phyloP scores from a whole-genome alignment of 306 rosid genomes.

The Fragaria vesca region DNA sequence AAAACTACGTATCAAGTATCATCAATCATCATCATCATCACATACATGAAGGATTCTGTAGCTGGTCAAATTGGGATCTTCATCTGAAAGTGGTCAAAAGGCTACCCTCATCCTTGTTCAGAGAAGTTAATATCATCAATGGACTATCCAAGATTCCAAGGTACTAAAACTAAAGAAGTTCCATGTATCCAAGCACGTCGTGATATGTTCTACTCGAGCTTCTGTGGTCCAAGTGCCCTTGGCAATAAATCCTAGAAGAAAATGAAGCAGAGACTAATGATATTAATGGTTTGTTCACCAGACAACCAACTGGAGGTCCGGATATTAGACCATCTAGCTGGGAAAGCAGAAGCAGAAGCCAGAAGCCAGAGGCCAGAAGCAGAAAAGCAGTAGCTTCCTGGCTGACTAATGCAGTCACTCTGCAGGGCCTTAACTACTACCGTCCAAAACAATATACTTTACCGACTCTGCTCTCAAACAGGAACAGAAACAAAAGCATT shows the following conservation, averaged over 20 bases:
- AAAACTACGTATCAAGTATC: background rate
- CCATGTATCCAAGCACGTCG: background rate
- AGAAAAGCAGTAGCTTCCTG: slow-evolving; percentile 25
- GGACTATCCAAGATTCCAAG: slow-evolving; percentile 18
- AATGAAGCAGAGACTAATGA: slow-evolving; percentile 15
- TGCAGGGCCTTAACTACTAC: slow-evolving; percentile 14
- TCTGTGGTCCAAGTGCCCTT: slow-evolving; percentile 26
- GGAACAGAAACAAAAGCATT: slow-evolving; percentile 16
- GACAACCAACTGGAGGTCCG: slow-evolving; percentile 39
- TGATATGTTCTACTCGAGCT: background rate
- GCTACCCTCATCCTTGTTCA: background rate
- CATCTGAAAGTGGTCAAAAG: slow-evolving; percentile 14
- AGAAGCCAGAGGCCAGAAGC: slow-evolving; percentile 16
- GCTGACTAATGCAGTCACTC: slow-evolving; percentile 33
- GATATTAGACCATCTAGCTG: slow-evolving; percentile 18
- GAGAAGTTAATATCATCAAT: background rate
- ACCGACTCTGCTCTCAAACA: slow-evolving; percentile 13
- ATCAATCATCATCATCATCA: background rate
- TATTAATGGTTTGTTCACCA: slow-evolving; percentile 20
- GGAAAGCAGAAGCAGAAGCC: slow-evolving; percentile 19
- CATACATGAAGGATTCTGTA: background rate
- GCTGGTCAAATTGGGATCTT: slow-evolving; percentile 2
- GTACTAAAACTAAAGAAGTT: background rate
- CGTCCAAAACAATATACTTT: slow-evolving; percentile 7
- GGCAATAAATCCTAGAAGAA: slow-evolving; percentile 31